Conservation (phyloP, 108 stramenopile genomes). For the Discostella pseudostelligera region DNA sequence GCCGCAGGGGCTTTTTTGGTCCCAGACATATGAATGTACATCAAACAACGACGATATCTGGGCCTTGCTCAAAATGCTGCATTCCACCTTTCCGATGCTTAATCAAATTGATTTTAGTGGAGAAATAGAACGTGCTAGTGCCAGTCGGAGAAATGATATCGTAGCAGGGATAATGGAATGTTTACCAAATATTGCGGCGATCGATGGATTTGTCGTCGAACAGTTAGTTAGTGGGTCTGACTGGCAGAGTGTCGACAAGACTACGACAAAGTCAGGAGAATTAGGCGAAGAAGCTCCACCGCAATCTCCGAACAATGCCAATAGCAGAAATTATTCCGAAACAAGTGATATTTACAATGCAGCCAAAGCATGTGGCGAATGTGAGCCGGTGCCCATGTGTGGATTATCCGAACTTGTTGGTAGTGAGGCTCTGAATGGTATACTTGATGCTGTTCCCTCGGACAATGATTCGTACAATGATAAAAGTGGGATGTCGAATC, state of each 20-base stretch:
- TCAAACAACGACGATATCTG: constrained; percentile 39
- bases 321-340: neutral
- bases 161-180: constrained; percentile 29
- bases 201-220: constrained; percentile 45
- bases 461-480: neutral
- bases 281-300: neutral
- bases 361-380: constrained; percentile 14
- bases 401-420: constrained; percentile 28
- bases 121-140: constrained; percentile 12
- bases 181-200: constrained; percentile 27
- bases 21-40: constrained; percentile 6
- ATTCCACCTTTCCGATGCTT: constrained; percentile 37
- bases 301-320: neutral
- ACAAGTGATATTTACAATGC: neutral
- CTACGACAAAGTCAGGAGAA: neutral
- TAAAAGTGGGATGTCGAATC: too few species aligned
- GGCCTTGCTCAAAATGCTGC: constrained; percentile 28
- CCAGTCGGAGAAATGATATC: constrained; percentile 33
- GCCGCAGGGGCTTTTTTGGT: constrained; percentile 34
- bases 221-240: neutral
- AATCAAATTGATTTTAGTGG: constrained; percentile 47
- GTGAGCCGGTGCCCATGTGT: constrained; percentile 28
- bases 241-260: neutral
- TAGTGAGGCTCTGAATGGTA: neutral
- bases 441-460: neutral